Conservation (phyloP, 2,329 filamentous ascomycete genomes). For the Nothomitra cinnamomea region DNA sequence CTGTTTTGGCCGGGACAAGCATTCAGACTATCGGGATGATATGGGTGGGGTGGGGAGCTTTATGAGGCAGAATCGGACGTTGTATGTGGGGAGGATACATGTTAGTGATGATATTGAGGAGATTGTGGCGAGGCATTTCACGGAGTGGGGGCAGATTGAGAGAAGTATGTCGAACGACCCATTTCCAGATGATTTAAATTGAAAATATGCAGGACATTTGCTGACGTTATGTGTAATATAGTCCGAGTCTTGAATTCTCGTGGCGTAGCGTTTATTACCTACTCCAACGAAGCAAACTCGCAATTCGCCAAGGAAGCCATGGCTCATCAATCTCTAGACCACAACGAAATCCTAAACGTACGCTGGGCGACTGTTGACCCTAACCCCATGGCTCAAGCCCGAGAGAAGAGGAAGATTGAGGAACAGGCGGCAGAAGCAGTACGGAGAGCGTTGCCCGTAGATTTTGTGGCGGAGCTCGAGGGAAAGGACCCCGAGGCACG, state of each 20-base stretch:
- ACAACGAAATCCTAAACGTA: conserved; percentile 86
- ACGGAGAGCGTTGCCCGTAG: conserved; percentile 66
- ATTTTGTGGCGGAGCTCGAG: conserved; percentile 87
- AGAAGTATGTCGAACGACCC: conserved; percentile 30
- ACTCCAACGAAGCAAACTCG: conserved; percentile 74
- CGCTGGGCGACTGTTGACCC: conserved; percentile 95
- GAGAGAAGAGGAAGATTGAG: conserved; percentile 76
- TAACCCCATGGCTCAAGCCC: conserved; percentile 84
- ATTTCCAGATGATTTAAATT: not conserved
- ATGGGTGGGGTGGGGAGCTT: conserved; percentile 96
- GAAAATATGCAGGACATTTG: conserved; percentile 11
- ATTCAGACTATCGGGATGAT: conserved; percentile 83
- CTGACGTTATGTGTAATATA: conserved; percentile 9
- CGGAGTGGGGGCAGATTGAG: conserved; percentile 91
- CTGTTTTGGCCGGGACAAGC: conserved; percentile 88
- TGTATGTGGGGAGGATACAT: conserved; percentile 80
- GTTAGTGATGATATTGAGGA: conserved; percentile 96
- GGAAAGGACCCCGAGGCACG: conserved; percentile 72
- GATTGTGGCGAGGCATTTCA: conserved; percentile 83
- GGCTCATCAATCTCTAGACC: conserved; percentile 83
- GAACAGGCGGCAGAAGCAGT: conserved; percentile 95
- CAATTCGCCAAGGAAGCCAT: conserved; percentile 92
- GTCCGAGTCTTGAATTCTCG: conserved; percentile 71
- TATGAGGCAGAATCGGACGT: conserved; percentile 79
- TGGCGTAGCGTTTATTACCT: conserved; percentile 91